phyloP scores from a whole-genome alignment of 78 protist genomes.

The Dictyostelium brefeldianum region DNA sequence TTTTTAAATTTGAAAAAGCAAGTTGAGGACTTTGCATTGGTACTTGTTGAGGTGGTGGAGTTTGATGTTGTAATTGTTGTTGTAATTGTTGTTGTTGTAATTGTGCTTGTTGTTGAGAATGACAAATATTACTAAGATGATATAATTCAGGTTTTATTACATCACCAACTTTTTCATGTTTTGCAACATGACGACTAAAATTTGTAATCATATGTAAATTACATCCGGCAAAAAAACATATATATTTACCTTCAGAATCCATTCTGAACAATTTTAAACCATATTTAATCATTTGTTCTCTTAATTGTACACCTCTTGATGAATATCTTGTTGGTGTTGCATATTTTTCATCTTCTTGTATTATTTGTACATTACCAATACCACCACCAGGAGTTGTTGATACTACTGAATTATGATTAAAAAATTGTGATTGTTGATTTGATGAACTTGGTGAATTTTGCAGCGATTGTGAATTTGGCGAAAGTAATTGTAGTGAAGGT shows the following conservation, averaged over 20 bases:
- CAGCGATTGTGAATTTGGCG: background rate
- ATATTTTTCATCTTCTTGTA: conserved; percentile 32
- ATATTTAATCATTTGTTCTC: conserved; percentile 83
- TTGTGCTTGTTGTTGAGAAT: background rate
- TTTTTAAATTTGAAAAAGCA: background rate
- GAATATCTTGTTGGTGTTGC: conserved; percentile 50
- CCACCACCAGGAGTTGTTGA: background rate
- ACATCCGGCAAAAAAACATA: conserved; percentile 81
- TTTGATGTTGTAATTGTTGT: background rate
- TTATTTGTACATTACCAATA: background rate
- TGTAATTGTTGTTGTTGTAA: background rate
- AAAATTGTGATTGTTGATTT: background rate
- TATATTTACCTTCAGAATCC: conserved; percentile 69
- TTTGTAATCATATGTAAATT: conserved; percentile 75
- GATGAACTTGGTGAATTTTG: conserved; percentile 12
- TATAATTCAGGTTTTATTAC: conserved; percentile 59
- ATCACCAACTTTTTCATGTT: conserved; percentile 80
- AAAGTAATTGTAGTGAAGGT: background rate
- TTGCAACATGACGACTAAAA: conserved; percentile 72
- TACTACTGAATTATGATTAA: background rate
- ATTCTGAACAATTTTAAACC: conserved; percentile 65
- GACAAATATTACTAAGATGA: conserved; percentile 45
- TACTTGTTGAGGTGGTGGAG: background rate
- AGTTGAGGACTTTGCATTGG: background rate
- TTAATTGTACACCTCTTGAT: conserved; percentile 61